phyloP scores from a whole-genome alignment of 495 filamentous ascomycete genomes.

The Bacidia gigantensis region DNA sequence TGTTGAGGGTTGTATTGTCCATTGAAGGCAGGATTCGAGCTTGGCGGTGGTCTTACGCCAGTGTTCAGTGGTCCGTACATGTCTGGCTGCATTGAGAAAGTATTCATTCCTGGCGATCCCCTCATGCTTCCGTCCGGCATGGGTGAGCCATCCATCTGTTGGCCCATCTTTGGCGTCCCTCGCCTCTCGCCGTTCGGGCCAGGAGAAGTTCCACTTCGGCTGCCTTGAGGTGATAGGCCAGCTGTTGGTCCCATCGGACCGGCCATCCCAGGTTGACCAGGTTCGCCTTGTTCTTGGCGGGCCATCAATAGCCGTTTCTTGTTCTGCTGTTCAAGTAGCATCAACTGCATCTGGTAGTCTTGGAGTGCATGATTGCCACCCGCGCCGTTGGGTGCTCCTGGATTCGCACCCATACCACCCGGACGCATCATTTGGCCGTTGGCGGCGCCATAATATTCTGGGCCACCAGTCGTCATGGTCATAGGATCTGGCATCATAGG shows the following conservation, averaged over 20 bases:
- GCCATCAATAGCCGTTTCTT: slow-evolving; percentile 96
- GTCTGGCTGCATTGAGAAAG: slow-evolving; percentile 55
- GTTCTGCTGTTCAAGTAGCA: slow-evolving; percentile 97
- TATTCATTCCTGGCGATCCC: slow-evolving; percentile 71
- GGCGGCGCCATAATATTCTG: slow-evolving; percentile 55
- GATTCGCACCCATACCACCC: slow-evolving; percentile 35
- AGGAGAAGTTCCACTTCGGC: slow-evolving; percentile 70
- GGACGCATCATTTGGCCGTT: slow-evolving; percentile 44
- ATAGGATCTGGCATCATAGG: slow-evolving; percentile 64
- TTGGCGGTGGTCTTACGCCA: slow-evolving; percentile 66
- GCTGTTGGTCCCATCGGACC: slow-evolving; percentile 41
- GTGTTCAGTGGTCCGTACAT: slow-evolving; percentile 47
- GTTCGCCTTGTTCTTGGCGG: slow-evolving; percentile 77
- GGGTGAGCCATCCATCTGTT: slow-evolving; percentile 56
- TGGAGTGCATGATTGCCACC: slow-evolving; percentile 85
- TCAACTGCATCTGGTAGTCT: slow-evolving; percentile 98
- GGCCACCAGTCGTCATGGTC: slow-evolving; percentile 41
- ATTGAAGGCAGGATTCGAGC: slow-evolving; percentile 64
- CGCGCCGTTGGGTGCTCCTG: slow-evolving; percentile 41
- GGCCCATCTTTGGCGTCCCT: slow-evolving; percentile 75
- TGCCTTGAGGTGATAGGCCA: slow-evolving; percentile 60
- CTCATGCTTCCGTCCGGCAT: slow-evolving; percentile 65
- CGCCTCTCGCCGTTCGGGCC: slow-evolving; percentile 81
- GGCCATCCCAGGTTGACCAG: slow-evolving; percentile 44
- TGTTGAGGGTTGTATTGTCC: slow-evolving; percentile 49